These are phyloP conservation scores for Hondaea fermentalgiana DNA, from an alignment of 108 stramenopile genomes.

Conservation along the genomic window DNA sequence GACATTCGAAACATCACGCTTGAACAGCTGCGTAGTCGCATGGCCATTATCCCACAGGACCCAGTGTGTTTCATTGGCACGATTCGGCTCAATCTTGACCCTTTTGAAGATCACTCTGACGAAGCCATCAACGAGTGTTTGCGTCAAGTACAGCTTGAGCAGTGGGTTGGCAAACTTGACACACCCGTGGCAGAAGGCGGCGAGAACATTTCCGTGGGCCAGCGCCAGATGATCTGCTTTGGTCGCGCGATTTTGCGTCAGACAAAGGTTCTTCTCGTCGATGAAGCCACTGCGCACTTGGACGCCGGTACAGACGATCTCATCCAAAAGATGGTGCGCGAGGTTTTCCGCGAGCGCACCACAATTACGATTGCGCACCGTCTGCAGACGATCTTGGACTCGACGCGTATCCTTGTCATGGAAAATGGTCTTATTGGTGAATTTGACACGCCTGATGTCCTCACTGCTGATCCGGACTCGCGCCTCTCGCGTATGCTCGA, in stretches of 20 bases:
- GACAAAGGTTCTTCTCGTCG: constrained; percentile 70
- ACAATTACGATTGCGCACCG: constrained; percentile 85
- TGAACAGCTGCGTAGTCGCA: constrained; percentile 55
- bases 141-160: constrained; percentile 62
- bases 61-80: constrained; percentile 87
- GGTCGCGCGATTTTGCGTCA: constrained; percentile 78
- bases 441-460: constrained; percentile 44
- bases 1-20: constrained; percentile 67
- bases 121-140: constrained; percentile 57
- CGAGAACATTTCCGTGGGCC: constrained; percentile 76
- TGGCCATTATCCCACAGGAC: constrained; percentile 88
- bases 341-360: constrained; percentile 61
- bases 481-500: not conserved
- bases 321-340: constrained; percentile 68
- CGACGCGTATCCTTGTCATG: constrained; percentile 79
- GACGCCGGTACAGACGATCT: constrained; percentile 77
- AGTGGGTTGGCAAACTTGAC: constrained; percentile 42
- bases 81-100: constrained; percentile 79
- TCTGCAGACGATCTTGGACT: constrained; percentile 89
- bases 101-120: constrained; percentile 59
- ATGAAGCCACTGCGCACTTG: constrained; percentile 80
- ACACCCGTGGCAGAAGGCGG: constrained; percentile 73
- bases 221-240: constrained; percentile 88
- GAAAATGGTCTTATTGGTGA: constrained; percentile 66
- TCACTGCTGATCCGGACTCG: constrained; percentile 39